Conservation (phyloP, 306 rosid species). For the Delonix regia region DNA sequence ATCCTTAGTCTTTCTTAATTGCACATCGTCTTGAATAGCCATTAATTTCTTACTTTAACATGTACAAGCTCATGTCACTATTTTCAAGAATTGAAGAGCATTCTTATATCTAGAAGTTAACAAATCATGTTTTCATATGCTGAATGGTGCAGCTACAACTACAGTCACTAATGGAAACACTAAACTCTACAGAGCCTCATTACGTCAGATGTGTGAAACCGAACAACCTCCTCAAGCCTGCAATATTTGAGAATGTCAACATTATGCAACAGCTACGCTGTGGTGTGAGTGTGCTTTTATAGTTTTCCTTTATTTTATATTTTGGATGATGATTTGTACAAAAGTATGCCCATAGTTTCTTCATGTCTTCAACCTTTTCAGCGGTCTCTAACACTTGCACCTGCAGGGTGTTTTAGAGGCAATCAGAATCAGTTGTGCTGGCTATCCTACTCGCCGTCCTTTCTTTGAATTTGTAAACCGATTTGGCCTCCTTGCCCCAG, state of each 20-base stretch:
- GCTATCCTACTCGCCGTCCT: slow-evolving; percentile 94
- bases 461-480: slow-evolving; percentile 88
- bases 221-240: slow-evolving; percentile 95
- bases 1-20: slow-evolving; percentile 15
- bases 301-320: slow-evolving; percentile 42
- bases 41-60: slow-evolving; percentile 30
- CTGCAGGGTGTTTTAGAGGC: slow-evolving; percentile 98
- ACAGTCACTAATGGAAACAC: slow-evolving; percentile 85
- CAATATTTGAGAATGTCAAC: slow-evolving; percentile 90
- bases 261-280: slow-evolving; percentile 99
- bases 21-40: slow-evolving; percentile 22
- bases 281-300: slow-evolving; percentile 77
- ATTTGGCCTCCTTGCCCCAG: slow-evolving; percentile 86
- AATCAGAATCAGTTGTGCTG: slow-evolving; percentile 98
- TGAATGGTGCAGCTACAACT: slow-evolving; percentile 86
- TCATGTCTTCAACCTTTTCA: slow-evolving; percentile 28
- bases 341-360: slow-evolving; percentile 28
- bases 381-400: slow-evolving; percentile 35
- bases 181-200: slow-evolving; percentile 96
- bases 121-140: slow-evolving; percentile 33
- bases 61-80: slow-evolving; percentile 23
- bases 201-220: slow-evolving; percentile 99
- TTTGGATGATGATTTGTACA: slow-evolving; percentile 27
- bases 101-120: slow-evolving; percentile 40
- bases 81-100: slow-evolving; percentile 34